Conservation (phyloP, 2,329 filamentous ascomycete species). For the Neofusicoccum umdonicola region DNA sequence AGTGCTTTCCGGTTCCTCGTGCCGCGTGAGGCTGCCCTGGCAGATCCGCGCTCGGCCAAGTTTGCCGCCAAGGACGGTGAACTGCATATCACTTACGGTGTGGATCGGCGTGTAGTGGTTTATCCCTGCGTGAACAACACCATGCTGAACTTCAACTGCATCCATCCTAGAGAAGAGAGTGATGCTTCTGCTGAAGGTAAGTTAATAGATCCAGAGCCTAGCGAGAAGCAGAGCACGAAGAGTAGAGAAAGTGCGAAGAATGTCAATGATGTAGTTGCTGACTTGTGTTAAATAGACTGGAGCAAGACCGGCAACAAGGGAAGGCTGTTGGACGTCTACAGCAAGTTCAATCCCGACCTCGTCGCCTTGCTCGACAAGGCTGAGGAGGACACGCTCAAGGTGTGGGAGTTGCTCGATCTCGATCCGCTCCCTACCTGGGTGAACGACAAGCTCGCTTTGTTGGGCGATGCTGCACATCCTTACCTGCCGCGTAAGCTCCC, state of each 20-base stretch:
- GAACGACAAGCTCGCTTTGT: slow-evolving; percentile 53
- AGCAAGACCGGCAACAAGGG: slow-evolving; percentile 37
- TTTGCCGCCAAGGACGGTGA: slow-evolving; percentile 39
- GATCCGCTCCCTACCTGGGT: slow-evolving; percentile 56
- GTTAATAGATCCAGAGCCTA: not conserved
- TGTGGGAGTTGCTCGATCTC: slow-evolving; percentile 51
- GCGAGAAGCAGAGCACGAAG: not conserved
- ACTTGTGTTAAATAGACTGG: slow-evolving; percentile 25
- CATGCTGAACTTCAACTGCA: slow-evolving; percentile 47
- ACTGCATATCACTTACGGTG: slow-evolving; percentile 44
- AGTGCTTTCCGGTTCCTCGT: slow-evolving; percentile 59
- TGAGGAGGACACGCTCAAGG: slow-evolving; percentile 36
- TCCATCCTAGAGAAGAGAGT: slow-evolving; percentile 35
- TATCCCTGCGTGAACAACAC: slow-evolving; percentile 49
- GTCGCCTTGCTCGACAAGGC: slow-evolving; percentile 40
- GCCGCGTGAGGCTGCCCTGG: slow-evolving; percentile 42
- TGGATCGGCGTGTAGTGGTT: slow-evolving; percentile 46
- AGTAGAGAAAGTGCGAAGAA: not conserved
- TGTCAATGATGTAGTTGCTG: not conserved
- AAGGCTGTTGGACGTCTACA: slow-evolving; percentile 42
- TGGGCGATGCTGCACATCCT: slow-evolving; percentile 69
- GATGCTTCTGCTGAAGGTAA: slow-evolving; percentile 1
- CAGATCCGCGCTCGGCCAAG: slow-evolving; percentile 39
- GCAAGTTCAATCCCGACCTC: slow-evolving; percentile 36
- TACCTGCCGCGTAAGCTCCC: slow-evolving; percentile 58